Evolutionary conservation across 1,284 basidiomycete species (phyloP).

Genomic region (Moniliella sp.): DNA sequence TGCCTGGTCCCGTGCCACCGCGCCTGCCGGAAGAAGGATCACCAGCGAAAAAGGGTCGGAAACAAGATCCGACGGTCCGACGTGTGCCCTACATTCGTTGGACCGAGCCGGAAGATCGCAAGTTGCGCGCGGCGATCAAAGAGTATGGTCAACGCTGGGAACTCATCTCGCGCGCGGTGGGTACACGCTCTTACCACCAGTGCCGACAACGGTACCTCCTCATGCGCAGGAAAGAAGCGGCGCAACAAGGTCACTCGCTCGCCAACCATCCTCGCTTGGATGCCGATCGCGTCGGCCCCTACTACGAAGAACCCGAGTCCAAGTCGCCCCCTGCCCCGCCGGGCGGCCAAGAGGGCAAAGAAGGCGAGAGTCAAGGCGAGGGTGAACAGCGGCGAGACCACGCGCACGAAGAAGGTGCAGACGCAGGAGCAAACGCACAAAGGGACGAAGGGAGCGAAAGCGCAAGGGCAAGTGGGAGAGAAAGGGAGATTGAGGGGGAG

Average conservation of each 20-base stretch:
- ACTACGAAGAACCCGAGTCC: not conserved
- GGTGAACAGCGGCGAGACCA: too few relatives aligned
- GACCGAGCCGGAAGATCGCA: constrained; percentile 27
- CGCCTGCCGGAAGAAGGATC: too few relatives aligned
- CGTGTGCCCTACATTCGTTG: constrained; percentile 30
- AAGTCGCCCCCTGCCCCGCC: too few relatives aligned
- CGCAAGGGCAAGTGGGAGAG: too few relatives aligned
- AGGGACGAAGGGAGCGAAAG: too few relatives aligned
- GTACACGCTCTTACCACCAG: constrained; percentile 31
- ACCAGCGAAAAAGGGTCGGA: too few relatives aligned
- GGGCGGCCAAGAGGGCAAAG: too few relatives aligned
- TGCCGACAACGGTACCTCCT: constrained; percentile 31
- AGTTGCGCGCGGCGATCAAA: constrained; percentile 25
- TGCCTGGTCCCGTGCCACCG: too few relatives aligned
- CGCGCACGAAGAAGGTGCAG: too few relatives aligned
- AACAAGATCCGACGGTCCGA: constrained; percentile 12
- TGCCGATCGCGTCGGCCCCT: not conserved
- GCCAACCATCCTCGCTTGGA: not conserved
- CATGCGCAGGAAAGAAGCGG: constrained; percentile 30
- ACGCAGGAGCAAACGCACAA: too few relatives aligned
- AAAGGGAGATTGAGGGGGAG: too few relatives aligned
- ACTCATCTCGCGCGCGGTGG: constrained; percentile 28
- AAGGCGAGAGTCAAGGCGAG: too few relatives aligned
- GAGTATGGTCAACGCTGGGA: constrained; percentile 31
- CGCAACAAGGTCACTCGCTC: constrained; percentile 1